Conservation (phyloP, 2,329 filamentous ascomycete genomes). For the Pezicula carpinea region DNA sequence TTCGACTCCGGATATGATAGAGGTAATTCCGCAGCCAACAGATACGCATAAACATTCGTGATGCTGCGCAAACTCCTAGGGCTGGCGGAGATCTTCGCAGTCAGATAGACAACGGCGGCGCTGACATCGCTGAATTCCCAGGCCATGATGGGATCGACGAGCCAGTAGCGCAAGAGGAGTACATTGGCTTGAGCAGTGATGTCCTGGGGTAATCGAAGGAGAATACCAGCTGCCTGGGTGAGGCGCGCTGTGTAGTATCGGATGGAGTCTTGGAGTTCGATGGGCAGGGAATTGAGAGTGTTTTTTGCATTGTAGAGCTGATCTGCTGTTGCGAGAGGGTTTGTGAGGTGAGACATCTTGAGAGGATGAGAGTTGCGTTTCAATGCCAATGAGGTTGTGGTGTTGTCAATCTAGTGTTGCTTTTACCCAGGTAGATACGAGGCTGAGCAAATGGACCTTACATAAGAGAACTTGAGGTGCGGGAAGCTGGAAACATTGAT, state of each 20-base stretch:
- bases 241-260: conserved; percentile 68
- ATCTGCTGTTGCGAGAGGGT: conserved; percentile 66
- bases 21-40: conserved; percentile 52
- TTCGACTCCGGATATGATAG: no score
- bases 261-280: conserved; percentile 66
- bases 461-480: no score
- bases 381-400: not conserved
- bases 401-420: not conserved
- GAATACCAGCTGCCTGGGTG: conserved; percentile 72
- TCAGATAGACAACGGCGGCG: conserved; percentile 75
- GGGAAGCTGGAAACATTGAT: conserved; percentile 4
- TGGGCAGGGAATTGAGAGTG: conserved; percentile 54
- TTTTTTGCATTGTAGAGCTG: conserved; percentile 56
- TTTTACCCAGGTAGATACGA: conserved; percentile 1
- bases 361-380: not conserved
- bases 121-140: conserved; percentile 64
- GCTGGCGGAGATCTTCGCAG: conserved; percentile 74
- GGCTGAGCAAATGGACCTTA: no score
- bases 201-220: conserved; percentile 80
- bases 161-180: conserved; percentile 76
- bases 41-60: conserved; percentile 79
- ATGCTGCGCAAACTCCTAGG: conserved; percentile 76
- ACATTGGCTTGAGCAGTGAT: conserved; percentile 83
- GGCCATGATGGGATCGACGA: conserved; percentile 47
- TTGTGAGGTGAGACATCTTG: conserved; percentile 58